Evolutionary conservation across 768 basidiomycete genomes (phyloP).

Genomic region (Pisolithus albus): DNA sequence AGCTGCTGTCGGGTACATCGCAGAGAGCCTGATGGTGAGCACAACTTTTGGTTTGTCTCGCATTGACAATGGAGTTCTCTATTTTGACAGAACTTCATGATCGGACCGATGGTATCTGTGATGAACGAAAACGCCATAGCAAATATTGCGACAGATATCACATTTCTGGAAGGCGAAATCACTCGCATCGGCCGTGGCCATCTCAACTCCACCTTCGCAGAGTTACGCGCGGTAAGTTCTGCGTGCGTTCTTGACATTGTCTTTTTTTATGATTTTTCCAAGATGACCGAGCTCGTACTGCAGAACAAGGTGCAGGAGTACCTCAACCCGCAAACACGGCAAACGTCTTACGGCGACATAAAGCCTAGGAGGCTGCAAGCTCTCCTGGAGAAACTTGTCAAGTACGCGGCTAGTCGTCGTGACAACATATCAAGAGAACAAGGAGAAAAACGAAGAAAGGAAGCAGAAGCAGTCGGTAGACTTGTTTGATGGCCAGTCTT

Average conservation of each 20-base stretch:
- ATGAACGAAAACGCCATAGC: constrained; percentile 88
- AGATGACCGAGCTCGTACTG: constrained; percentile 71
- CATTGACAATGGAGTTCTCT: background rate
- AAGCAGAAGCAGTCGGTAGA: constrained; percentile 71
- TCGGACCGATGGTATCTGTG: constrained; percentile 63
- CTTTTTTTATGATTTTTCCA: constrained; percentile 6
- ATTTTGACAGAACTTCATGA: constrained; percentile 59
- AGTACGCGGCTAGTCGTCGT: constrained; percentile 55
- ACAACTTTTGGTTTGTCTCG: background rate
- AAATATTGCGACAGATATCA: constrained; percentile 79
- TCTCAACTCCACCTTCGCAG: constrained; percentile 65
- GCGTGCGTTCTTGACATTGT: background rate
- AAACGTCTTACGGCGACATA: constrained; percentile 56
- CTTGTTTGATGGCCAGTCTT: constrained; percentile 20
- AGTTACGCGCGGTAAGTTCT: constrained; percentile 65
- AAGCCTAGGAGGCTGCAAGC: constrained; percentile 67
- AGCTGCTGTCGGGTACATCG: constrained; percentile 82
- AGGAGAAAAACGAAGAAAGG: constrained; percentile 66
- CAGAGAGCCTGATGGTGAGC: constrained; percentile 81
- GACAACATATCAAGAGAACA: constrained; percentile 54
- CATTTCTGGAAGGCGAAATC: constrained; percentile 85
- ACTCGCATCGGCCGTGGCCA: constrained; percentile 66
- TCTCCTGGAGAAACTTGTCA: constrained; percentile 73
- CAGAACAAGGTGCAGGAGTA: constrained; percentile 73
- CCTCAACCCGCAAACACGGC: constrained; percentile 63